A percentile compares a stretch with the other conserved stretches of the same genome.
Evolutionary conservation across 2,329 filamentous ascomycete genomes (phyloP).

Genomic region (Ophiostoma sp.): DNA sequence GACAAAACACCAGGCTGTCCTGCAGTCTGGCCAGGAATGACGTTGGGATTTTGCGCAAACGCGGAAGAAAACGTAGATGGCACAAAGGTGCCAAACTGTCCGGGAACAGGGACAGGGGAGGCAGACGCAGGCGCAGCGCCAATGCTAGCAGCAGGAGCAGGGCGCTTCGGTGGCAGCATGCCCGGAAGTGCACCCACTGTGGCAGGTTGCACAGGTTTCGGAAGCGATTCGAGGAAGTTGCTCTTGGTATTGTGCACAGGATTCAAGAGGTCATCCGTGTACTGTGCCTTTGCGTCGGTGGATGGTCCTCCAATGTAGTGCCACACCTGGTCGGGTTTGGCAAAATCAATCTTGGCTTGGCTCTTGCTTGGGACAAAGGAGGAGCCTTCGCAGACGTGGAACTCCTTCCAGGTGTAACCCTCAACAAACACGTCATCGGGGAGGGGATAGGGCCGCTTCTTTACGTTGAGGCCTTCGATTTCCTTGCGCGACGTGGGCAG

Average conservation of each 20-base stretch:
- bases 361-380: conserved; percentile 44
- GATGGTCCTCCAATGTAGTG: conserved; percentile 81
- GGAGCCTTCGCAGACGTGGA: conserved; percentile 55
- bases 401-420: conserved; percentile 72
- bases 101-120: conserved; percentile 24
- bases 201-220: conserved; percentile 35
- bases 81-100: neutral
- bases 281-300: conserved; percentile 85
- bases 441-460: conserved; percentile 57
- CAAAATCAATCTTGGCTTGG: conserved; percentile 66
- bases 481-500: conserved; percentile 60
- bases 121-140: conserved; percentile 23
- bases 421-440: conserved; percentile 63
- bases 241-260: conserved; percentile 61
- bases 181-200: neutral
- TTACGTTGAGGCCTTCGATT: conserved; percentile 63
- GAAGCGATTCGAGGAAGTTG: conserved; percentile 67
- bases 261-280: conserved; percentile 67
- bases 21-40: conserved; percentile 14
- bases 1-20: conserved; percentile 16
- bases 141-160: neutral
- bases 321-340: conserved; percentile 73
- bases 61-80: neutral
- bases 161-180: conserved; percentile 20
- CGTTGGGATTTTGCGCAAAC: neutral